Conservation (phyloP, 768 basidiomycete species). For the Gloeopeniophorella convolvens region DNA sequence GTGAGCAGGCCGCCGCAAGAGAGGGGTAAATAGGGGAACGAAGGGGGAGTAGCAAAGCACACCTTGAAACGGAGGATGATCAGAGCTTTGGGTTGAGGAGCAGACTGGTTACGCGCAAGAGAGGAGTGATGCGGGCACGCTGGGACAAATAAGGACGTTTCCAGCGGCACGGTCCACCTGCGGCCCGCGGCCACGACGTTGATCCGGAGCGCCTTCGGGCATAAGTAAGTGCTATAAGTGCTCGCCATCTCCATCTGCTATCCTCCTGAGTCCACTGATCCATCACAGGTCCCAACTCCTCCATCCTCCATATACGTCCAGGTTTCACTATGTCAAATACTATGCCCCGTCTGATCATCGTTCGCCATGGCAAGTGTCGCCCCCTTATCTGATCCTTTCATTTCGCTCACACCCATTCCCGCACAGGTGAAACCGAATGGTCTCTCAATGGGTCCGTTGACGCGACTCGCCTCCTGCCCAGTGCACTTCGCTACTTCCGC, state of each 20-base stretch:
- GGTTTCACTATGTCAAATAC: constrained; percentile 18
- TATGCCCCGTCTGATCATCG: constrained; percentile 47
- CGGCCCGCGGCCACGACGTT: not conserved
- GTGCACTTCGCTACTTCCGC: too few relatives aligned
- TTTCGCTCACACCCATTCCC: not conserved
- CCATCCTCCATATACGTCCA: not conserved
- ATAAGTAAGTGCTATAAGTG: too few relatives aligned
- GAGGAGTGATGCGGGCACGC: constrained; percentile 13
- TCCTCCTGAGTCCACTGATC: too few relatives aligned
- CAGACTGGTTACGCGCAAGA: not conserved
- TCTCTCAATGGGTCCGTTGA: constrained; percentile 67
- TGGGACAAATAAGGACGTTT: constrained; percentile 17
- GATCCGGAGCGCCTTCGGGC: too few relatives aligned
- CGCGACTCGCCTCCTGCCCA: not conserved
- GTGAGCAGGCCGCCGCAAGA: not conserved
- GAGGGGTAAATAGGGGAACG: not conserved
- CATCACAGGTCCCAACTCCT: too few relatives aligned
- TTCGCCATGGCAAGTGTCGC: constrained; percentile 40
- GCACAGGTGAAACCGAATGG: constrained; percentile 88
- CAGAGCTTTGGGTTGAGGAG: not conserved
- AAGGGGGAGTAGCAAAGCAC: not conserved
- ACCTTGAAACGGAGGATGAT: not conserved
- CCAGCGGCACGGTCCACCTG: not conserved
- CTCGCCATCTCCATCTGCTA: too few relatives aligned
- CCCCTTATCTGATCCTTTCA: not conserved